Evolutionary conservation across 495 filamentous ascomycete genomes (phyloP), one percentile per base, ranked within the genome.

Genomic region (Penicillium canariense): DNA sequence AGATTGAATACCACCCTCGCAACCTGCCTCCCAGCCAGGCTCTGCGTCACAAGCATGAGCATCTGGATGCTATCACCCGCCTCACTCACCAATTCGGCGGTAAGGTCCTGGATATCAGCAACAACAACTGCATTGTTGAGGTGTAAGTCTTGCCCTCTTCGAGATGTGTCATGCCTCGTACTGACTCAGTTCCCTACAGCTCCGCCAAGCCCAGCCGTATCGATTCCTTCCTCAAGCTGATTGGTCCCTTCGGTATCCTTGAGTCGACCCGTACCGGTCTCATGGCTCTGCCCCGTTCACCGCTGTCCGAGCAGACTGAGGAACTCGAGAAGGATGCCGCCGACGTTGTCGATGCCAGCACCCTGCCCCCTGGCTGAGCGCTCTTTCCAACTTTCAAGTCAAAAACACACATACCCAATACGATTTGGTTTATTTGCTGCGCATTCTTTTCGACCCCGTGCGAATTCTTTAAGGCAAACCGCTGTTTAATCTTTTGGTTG

Each of bases 71-170:
- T 27, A 94, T 98, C 65, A 97, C 92, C 43, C 89, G 95, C 70
- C 82, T 98, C 68, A 86, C 93, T 14, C 94, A 97, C 77, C 94
- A 98, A 67, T 98, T 98, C 70, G 91, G 91, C 22, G 94, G 94
- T 40, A 98, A 98, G 74, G 87, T 98, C 18, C 71, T 97, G 69
- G 94, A 98, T 77, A 97, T 98, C 60, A 96, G 90, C 75, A 96
- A 86, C 58, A 96, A 90, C 68, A 97, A 93, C 76, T 97, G 93
- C 75, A 97, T 97, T 74, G 91, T 98, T 58, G 94, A 98, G 70
- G 70, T 98, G 90, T 94, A 81, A 81, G 89, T 85, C 47, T 26
- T 23, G 5, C 12, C 46, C 11, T 4, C 26, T 10, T 10, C 20
- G 5, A n/a, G n/a, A 22, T 35, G 18, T 26, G 28, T 34, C 17